A percentile compares a stretch with the other conserved stretches of the same genome.
Evolutionary conservation across 2,329 filamentous ascomycete genomes (phyloP).

Genomic region (Celoporthe dispersa): DNA sequence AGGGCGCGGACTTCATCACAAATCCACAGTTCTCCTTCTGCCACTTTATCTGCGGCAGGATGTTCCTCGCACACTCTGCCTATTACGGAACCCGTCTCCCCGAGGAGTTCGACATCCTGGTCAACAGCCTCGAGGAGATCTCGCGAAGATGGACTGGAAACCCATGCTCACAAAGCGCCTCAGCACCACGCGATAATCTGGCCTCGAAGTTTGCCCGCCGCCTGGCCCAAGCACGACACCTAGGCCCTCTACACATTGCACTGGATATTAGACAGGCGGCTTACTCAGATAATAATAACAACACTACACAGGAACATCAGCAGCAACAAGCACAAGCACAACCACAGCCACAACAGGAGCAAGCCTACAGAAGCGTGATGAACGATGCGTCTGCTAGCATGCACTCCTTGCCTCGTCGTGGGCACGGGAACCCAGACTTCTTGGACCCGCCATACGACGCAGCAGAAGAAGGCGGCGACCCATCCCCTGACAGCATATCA

Average conservation of each 20-base stretch:
- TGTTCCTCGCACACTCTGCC: conserved; percentile 40
- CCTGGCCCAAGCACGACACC: background rate
- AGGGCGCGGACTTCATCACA: conserved; percentile 33
- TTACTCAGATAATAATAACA: background rate
- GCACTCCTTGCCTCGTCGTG: background rate
- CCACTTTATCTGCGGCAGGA: conserved; percentile 42
- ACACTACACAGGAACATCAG: background rate
- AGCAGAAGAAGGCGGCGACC: no score
- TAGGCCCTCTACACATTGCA: no score
- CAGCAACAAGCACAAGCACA: background rate
- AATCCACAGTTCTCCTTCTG: conserved; percentile 46
- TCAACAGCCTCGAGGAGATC: conserved; percentile 42
- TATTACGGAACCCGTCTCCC: conserved; percentile 39
- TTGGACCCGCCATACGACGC: background rate
- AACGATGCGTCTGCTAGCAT: background rate
- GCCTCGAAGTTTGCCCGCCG: background rate
- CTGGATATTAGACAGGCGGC: background rate
- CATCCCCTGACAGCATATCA: conserved; percentile 37
- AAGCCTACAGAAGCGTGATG: background rate
- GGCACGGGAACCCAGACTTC: background rate
- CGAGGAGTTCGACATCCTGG: conserved; percentile 39
- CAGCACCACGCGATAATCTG: background rate
- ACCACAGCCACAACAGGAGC: no score
- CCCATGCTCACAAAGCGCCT: background rate
- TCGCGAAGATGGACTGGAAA: conserved; percentile 44